These are phyloP conservation scores for Bipolaris cookei DNA, from an alignment of 2,329 filamentous ascomycete genomes.

Conservation along the genomic window DNA sequence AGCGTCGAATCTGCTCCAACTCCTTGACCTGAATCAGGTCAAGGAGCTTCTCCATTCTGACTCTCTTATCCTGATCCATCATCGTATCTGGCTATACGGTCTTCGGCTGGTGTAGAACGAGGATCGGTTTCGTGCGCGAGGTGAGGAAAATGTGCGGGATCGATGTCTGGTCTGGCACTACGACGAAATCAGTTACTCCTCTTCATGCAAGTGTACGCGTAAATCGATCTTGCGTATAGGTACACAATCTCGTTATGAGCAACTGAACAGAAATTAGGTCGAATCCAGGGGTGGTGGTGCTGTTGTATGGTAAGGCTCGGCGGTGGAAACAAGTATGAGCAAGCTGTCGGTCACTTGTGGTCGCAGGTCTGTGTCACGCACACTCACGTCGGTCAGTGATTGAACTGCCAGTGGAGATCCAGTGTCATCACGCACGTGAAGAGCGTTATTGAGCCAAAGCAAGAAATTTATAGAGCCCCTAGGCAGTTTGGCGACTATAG, in stretches of 20 bases:
- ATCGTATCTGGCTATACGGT: neutral
- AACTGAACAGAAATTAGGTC: neutral
- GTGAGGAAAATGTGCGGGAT: neutral
- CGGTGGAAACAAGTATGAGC: neutral
- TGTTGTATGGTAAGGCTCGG: neutral
- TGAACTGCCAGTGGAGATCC: neutral
- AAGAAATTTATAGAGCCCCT: neutral
- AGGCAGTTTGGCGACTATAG: neutral
- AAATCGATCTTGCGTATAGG: neutral
- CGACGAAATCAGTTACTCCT: neutral
- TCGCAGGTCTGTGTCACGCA: neutral
- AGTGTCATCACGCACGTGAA: neutral
- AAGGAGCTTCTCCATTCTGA: neutral
- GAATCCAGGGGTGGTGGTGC: neutral
- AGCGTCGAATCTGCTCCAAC: neutral
- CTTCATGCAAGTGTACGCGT: neutral
- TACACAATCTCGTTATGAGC: too few relatives aligned
- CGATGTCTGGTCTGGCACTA: neutral
- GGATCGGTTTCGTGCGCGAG: neutral
- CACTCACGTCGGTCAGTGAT: neutral
- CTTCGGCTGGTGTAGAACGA: neutral
- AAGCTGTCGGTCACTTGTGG: neutral
- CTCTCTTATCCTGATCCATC: too few relatives aligned
- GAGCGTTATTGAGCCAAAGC: neutral
- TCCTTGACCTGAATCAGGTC: neutral